Evolutionary conservation across 306 rosid genomes (phyloP).

Genomic region (Ormosia emarginata): DNA sequence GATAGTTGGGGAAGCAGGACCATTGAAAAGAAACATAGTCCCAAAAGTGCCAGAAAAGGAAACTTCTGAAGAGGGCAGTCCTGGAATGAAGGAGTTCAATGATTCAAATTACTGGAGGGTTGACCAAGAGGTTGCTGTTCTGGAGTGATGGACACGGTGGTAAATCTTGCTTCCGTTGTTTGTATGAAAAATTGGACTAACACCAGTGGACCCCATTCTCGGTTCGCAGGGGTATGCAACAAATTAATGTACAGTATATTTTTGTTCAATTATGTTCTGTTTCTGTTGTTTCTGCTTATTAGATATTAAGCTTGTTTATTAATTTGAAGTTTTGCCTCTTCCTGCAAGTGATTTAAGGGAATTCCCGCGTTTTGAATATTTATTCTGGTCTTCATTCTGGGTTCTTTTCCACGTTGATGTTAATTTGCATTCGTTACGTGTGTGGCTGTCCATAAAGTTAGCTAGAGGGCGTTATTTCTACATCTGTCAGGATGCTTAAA

Average conservation of each 20-base stretch:
- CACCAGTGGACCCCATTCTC: constrained; percentile 21
- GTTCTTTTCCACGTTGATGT: not conserved
- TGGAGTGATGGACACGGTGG: constrained; percentile 47
- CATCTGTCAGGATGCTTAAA: not conserved
- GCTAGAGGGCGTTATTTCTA: not conserved
- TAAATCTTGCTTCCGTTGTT: constrained; percentile 23
- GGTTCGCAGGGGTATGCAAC: constrained; percentile 39
- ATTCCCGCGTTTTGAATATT: constrained; percentile 38
- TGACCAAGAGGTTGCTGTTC: constrained; percentile 89
- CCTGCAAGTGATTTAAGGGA: constrained; percentile 40
- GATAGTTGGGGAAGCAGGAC: constrained; percentile 92
- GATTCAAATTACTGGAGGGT: constrained; percentile 98
- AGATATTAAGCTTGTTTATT: constrained; percentile 53
- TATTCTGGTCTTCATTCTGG: not conserved
- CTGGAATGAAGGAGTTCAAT: constrained; percentile 81
- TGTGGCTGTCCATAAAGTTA: not conserved
- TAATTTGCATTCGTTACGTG: not conserved
- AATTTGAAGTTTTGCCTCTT: constrained; percentile 57
- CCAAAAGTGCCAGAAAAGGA: constrained; percentile 67
- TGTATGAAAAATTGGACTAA: constrained; percentile 36
- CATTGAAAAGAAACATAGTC: constrained; percentile 61
- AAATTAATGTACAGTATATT: constrained; percentile 74
- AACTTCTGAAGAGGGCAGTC: constrained; percentile 59
- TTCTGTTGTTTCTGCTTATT: constrained; percentile 47
- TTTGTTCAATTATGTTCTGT: constrained; percentile 55